Evolutionary conservation across 2,329 filamentous ascomycete species (phyloP).

Genomic region (Fusarium algeriense): DNA sequence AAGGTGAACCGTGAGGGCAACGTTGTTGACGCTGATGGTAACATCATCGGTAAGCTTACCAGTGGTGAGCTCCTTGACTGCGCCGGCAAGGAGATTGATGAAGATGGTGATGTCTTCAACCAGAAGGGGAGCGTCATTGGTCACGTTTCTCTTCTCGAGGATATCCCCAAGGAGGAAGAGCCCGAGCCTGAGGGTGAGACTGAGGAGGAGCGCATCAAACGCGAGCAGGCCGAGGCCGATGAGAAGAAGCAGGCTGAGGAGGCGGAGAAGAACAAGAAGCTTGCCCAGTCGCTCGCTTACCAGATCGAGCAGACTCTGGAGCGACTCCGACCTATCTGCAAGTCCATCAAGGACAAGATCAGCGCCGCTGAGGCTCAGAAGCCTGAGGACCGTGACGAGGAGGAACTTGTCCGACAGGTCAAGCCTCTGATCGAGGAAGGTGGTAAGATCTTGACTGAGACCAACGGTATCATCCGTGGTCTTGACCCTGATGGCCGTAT

Average conservation of each 20-base stretch:
- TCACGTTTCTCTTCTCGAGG: slow-evolving; percentile 74
- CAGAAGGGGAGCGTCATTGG: slow-evolving; percentile 75
- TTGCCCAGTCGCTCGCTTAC: slow-evolving; percentile 79
- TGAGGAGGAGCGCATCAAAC: slow-evolving; percentile 49
- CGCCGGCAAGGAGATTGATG: slow-evolving; percentile 76
- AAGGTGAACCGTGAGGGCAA: slow-evolving; percentile 71
- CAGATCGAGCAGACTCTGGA: slow-evolving; percentile 85
- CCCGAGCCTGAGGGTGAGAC: slow-evolving; percentile 63
- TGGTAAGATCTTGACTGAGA: slow-evolving; percentile 82
- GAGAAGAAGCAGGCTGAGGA: slow-evolving; percentile 48
- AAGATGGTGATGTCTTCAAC: slow-evolving; percentile 78
- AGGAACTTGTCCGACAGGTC: slow-evolving; percentile 86
- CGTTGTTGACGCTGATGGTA: slow-evolving; percentile 69
- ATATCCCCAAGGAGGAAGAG: slow-evolving; percentile 59
- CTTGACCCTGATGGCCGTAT: slow-evolving; percentile 92
- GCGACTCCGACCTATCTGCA: slow-evolving; percentile 85
- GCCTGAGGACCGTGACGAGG: slow-evolving; percentile 89
- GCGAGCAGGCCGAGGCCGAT: slow-evolving; percentile 44
- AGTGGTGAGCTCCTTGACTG: slow-evolving; percentile 74
- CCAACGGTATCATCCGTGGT: slow-evolving; percentile 86
- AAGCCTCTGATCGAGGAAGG: slow-evolving; percentile 91
- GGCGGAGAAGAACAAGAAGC: slow-evolving; percentile 76
- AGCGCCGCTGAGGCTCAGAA: slow-evolving; percentile 79
- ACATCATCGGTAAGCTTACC: slow-evolving; percentile 74
- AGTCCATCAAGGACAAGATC: slow-evolving; percentile 86